These are phyloP conservation scores for Aegilops speltoides DNA, from an alignment of 176 grass and related monocot species.

Conservation along the genomic window DNA sequence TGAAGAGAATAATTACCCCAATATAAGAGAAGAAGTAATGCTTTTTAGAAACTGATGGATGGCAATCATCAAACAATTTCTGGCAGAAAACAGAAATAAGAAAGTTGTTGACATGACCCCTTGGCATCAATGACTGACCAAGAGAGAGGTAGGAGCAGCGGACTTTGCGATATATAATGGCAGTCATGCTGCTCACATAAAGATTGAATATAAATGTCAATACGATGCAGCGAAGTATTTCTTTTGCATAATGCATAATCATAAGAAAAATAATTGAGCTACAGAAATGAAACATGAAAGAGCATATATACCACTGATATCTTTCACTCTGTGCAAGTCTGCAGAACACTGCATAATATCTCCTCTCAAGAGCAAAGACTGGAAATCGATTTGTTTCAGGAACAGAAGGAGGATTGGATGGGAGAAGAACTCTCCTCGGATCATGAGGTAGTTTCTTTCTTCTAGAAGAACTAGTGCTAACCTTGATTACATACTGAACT, in stretches of 20 bases:
- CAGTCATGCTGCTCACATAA: not conserved
- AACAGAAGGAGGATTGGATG: not conserved
- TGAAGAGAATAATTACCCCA: conserved; percentile 7
- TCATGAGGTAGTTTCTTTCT: not conserved
- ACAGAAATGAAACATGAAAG: not conserved
- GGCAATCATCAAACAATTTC: conserved; percentile 17
- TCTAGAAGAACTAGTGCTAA: not conserved
- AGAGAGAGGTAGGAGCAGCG: conserved; percentile 24
- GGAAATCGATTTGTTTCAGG: not conserved
- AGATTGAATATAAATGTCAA: not conserved
- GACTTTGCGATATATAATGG: conserved; percentile 8
- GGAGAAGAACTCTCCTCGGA: not conserved
- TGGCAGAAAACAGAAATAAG: conserved; percentile 9
- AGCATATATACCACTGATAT: conserved; percentile 3
- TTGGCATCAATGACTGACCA: not conserved
- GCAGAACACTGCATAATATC: conserved; percentile 13
- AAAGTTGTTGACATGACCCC: conserved; percentile 9
- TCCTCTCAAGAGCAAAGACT: not conserved
- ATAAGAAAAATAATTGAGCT: not conserved
- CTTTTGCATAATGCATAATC: not conserved
- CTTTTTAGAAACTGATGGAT: conserved; percentile 1
- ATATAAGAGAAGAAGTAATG: conserved; percentile 13
- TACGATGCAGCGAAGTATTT: not conserved
- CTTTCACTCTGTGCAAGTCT: not conserved
- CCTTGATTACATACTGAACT: not conserved